Percentiles rank a stretch among this genome's conserved stretches.
Conservation (phyloP, 306 rosid species). For the Acacia melanoxylon region DNA sequence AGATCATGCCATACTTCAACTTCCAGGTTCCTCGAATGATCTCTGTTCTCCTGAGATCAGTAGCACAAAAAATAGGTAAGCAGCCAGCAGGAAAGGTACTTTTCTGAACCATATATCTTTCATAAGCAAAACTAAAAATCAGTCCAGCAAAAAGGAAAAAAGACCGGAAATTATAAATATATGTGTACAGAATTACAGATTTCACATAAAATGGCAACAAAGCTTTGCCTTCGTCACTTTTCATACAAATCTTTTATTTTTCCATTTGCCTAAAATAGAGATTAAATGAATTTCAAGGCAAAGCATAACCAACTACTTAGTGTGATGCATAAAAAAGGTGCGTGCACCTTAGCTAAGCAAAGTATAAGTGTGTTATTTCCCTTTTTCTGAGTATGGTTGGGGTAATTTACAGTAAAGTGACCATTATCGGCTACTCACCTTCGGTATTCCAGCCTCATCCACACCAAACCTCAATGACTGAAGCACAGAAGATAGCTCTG, state of each 20-base stretch:
- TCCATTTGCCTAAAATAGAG: background rate
- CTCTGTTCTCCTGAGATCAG: slow-evolving; percentile 55
- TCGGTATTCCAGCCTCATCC: slow-evolving; percentile 19
- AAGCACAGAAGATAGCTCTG: slow-evolving; percentile 65
- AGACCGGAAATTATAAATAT: background rate
- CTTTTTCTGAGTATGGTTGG: background rate
- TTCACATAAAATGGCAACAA: background rate
- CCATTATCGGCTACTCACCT: background rate
- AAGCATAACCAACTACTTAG: background rate
- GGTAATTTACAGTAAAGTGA: background rate
- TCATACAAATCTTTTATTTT: background rate
- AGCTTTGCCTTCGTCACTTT: background rate
- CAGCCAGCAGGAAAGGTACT: slow-evolving; percentile 18
- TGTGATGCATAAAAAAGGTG: background rate
- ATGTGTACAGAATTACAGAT: background rate
- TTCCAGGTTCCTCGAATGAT: slow-evolving; percentile 60
- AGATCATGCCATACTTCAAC: slow-evolving; percentile 86
- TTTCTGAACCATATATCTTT: background rate
- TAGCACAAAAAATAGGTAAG: slow-evolving; percentile 10
- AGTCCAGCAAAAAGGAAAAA: background rate
- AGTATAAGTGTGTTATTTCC: background rate
- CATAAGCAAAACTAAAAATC: background rate
- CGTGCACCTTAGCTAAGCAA: background rate
- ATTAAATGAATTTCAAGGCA: background rate
- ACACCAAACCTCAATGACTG: slow-evolving; percentile 51